Percentiles rank a stretch among this genome's conserved stretches.
Evolutionary conservation across 345 rosid species (phyloP).

Genomic region (Populus tremula): DNA sequence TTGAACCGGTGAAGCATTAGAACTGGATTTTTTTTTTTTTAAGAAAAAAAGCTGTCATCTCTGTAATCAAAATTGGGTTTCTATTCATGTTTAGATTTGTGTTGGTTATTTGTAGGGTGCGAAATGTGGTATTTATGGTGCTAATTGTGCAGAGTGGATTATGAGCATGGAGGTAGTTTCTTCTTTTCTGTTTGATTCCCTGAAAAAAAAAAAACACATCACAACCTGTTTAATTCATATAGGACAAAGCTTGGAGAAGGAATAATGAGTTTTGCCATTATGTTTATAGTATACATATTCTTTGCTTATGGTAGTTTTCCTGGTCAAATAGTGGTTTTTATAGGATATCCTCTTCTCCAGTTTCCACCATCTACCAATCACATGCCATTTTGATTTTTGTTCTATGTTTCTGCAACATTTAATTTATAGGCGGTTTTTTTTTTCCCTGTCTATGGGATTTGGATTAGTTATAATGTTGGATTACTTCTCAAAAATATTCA

Average conservation of each 20-base stretch:
- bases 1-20: slow-evolving; percentile 54
- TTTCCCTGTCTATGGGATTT: neutral
- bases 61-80: neutral
- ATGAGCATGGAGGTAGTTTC: slow-evolving; percentile 91
- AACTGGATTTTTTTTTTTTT: neutral
- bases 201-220: neutral
- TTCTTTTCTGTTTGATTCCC: slow-evolving; percentile 4
- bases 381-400: neutral
- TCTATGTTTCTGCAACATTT: neutral
- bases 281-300: neutral
- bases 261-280: neutral
- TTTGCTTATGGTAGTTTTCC: neutral
- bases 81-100: neutral
- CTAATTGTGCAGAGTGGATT: slow-evolving; percentile 86
- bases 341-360: neutral
- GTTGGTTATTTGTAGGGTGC: slow-evolving; percentile 48
- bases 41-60: neutral
- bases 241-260: neutral
- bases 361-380: neutral
- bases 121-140: slow-evolving; percentile 92
- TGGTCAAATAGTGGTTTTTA: neutral
- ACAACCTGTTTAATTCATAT: neutral
- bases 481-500: neutral
- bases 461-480: neutral
- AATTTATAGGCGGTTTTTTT: neutral